Evolutionary conservation across 2,329 filamentous ascomycete species (phyloP).

Genomic region (Claviceps spartinae): DNA sequence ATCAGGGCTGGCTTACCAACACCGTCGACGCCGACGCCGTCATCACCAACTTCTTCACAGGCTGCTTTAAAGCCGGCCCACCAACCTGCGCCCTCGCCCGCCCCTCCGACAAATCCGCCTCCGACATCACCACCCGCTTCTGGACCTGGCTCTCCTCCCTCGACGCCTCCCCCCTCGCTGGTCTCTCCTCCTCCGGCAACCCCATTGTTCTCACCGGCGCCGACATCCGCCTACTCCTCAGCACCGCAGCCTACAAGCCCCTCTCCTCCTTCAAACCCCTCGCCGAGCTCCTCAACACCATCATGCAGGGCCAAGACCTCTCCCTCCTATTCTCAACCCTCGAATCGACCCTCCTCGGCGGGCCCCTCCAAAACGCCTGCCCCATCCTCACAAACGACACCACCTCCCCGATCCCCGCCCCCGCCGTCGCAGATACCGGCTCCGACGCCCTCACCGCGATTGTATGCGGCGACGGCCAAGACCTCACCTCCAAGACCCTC

Average conservation of each 20-base stretch:
- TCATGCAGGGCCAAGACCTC: conserved; percentile 11
- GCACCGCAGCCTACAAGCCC: conserved; percentile 18
- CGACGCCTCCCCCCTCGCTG: conserved; percentile 14
- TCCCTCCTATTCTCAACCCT: neutral
- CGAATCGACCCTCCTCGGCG: neutral
- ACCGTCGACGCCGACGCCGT: conserved; percentile 24
- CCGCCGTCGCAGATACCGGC: neutral
- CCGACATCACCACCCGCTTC: conserved; percentile 20
- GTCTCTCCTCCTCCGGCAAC: conserved; percentile 10
- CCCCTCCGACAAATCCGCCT: conserved; percentile 12
- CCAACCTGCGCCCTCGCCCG: conserved; percentile 17
- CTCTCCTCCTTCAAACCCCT: conserved; percentile 6
- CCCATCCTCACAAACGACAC: conserved; percentile 2
- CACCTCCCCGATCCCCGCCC: neutral
- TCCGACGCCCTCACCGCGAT: conserved; percentile 15
- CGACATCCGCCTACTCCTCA: conserved; percentile 18
- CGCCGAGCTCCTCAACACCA: conserved; percentile 7
- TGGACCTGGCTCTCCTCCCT: conserved; percentile 16
- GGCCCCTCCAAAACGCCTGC: conserved; percentile 13
- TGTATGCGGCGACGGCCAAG: conserved; percentile 23
- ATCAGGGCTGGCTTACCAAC: conserved; percentile 22
- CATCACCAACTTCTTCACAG: conserved; percentile 19
- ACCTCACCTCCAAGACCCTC: conserved; percentile 10
- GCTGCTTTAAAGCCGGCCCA: conserved; percentile 20
- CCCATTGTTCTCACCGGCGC: conserved; percentile 17